Conservation (phyloP, 1,284 basidiomycete species). For the Ceratobasidium sp. region DNA sequence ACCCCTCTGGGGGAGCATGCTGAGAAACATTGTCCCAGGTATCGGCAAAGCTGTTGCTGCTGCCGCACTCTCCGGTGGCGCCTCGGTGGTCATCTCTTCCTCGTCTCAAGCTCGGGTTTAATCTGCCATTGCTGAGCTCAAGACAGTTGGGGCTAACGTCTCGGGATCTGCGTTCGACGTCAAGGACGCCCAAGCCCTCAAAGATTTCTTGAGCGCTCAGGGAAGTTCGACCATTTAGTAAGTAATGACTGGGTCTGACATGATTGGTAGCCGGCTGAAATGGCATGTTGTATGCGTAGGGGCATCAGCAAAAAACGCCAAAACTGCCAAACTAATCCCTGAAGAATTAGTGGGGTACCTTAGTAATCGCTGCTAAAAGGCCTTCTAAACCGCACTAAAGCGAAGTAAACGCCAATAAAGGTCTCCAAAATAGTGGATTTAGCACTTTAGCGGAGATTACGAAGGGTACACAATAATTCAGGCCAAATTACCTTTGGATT, state of each 20-base stretch:
- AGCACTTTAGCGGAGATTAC: too few relatives aligned
- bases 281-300: not conserved
- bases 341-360: too few relatives aligned
- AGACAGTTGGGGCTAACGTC: not conserved
- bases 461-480: too few relatives aligned
- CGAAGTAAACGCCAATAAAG: too few relatives aligned
- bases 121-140: conserved; percentile 22
- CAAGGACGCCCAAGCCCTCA: not conserved
- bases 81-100: conserved; percentile 35
- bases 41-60: conserved; percentile 37
- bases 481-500: too few relatives aligned
- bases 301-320: too few relatives aligned
- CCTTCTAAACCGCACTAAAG: too few relatives aligned
- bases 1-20: not conserved
- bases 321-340: too few relatives aligned
- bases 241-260: not conserved
- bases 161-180: conserved; percentile 1
- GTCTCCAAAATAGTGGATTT: too few relatives aligned
- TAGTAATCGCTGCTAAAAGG: too few relatives aligned
- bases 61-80: conserved; percentile 28
- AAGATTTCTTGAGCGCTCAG: not conserved
- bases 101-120: conserved; percentile 31
- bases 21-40: too few relatives aligned
- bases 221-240: conserved; percentile 40
- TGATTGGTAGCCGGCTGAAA: not conserved